Conservation (phyloP, 2,329 filamentous ascomycete species). For the Nemania diffusa region DNA sequence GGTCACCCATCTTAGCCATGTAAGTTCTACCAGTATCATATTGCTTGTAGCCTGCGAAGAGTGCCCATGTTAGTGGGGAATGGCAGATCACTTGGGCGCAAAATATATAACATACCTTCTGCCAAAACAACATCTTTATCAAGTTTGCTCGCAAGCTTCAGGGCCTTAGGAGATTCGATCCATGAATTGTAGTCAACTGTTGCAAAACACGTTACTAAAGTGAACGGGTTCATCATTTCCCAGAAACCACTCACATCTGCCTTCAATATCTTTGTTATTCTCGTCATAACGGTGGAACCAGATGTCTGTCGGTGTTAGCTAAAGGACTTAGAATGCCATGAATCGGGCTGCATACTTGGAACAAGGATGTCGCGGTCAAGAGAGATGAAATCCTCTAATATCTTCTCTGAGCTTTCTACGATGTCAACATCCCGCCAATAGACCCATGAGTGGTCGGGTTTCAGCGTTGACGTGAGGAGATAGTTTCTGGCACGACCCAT, state of each 20-base stretch:
- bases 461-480: constrained; percentile 82
- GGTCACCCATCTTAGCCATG: constrained; percentile 92
- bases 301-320: constrained; percentile 70
- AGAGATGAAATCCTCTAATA: constrained; percentile 94
- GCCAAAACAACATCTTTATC: constrained; percentile 85
- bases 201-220: constrained; percentile 38
- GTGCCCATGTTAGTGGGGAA: constrained; percentile 32
- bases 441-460: constrained; percentile 96
- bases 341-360: constrained; percentile 75
- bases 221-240: no score
- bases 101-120: constrained; percentile 78
- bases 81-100: constrained; percentile 1
- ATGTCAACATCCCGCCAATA: constrained; percentile 99
- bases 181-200: constrained; percentile 98
- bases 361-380: constrained; percentile 94
- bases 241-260: constrained; percentile 75
- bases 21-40: constrained; percentile 90
- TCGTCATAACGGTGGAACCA: constrained; percentile 91
- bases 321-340: neutral
- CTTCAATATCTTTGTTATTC: constrained; percentile 87
- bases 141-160: constrained; percentile 76
- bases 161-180: constrained; percentile 89
- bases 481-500: constrained; percentile 95
- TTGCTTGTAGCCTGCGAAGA: constrained; percentile 80
- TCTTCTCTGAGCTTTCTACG: constrained; percentile 84